Evolutionary conservation across 306 rosid species (phyloP).

Genomic region (Dryas alaskensis): DNA sequence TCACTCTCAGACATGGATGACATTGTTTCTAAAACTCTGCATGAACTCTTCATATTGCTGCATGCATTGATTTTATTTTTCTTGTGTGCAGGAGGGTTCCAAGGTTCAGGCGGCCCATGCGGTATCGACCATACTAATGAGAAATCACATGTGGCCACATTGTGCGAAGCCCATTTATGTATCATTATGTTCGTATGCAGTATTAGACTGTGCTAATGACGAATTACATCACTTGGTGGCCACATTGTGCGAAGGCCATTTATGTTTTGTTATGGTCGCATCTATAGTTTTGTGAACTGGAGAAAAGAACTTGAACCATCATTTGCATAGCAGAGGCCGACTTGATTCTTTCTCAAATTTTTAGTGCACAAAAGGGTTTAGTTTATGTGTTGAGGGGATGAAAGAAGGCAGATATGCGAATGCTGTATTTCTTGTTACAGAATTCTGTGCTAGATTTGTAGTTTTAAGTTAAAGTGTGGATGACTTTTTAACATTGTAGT

Average conservation of each 20-base stretch:
- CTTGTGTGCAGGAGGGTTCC: constrained; percentile 78
- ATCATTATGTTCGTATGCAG: constrained; percentile 30
- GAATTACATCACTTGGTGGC: constrained; percentile 32
- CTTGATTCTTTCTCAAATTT: constrained; percentile 27
- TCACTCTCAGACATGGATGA: neutral
- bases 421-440: constrained; percentile 14
- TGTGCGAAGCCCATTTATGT: constrained; percentile 26
- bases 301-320: constrained; percentile 19
- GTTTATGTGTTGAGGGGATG: constrained; percentile 26
- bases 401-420: constrained; percentile 23
- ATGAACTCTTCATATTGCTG: neutral
- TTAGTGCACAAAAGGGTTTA: constrained; percentile 25
- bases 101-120: constrained; percentile 86
- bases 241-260: constrained; percentile 22
- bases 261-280: constrained; percentile 30
- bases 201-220: constrained; percentile 4
- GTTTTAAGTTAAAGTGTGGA: constrained; percentile 14
- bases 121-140: constrained; percentile 83
- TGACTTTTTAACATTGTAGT: neutral
- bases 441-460: constrained; percentile 26
- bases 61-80: constrained; percentile 16
- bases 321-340: constrained; percentile 28
- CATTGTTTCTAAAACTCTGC: no score
- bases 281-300: constrained; percentile 16
- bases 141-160: constrained; percentile 32